Evolutionary conservation across 805 yeast genomes (phyloP).

Genomic region (Wickerhamomyces ciferrii): DNA sequence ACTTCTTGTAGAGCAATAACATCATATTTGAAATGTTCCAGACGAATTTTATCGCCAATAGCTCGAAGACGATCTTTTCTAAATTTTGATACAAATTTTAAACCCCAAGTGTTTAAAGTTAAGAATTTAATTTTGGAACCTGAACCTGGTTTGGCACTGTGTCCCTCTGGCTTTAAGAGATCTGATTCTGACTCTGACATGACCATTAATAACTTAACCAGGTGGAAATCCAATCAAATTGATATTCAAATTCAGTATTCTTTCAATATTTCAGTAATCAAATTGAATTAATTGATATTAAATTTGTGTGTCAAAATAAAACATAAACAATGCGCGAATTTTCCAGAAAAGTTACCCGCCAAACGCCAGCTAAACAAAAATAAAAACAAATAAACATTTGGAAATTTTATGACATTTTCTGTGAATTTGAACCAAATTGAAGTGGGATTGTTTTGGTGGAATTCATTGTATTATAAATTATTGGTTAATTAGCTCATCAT

Average conservation of each 20-base stretch:
- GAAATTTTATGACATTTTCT: no score
- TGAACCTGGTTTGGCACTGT: not conserved
- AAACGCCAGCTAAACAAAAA: not conserved
- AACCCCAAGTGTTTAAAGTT: slow-evolving; percentile 85
- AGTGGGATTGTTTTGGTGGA: no score
- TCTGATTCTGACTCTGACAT: not conserved
- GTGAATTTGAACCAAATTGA: not conserved
- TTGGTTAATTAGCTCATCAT: slow-evolving; percentile 3
- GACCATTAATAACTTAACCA: no score
- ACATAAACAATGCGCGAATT: not conserved
- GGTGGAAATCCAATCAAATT: no score
- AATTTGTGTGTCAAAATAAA: no score
- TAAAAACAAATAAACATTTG: not conserved
- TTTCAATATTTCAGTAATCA: no score
- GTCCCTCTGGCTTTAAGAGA: not conserved
- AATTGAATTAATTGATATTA: no score
- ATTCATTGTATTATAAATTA: no score
- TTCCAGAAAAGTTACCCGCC: not conserved
- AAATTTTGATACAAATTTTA: slow-evolving; percentile 73
- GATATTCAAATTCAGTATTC: not conserved
- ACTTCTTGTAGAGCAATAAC: slow-evolving; percentile 91
- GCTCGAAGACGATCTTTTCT: slow-evolving; percentile 63
- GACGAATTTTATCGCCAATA: slow-evolving; percentile 61
- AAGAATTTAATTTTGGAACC: slow-evolving; percentile 38
- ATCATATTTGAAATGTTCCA: slow-evolving; percentile 50